Percentiles rank a stretch among this genome's conserved stretches.
These are phyloP conservation scores for Fusarium sp. DNA, from an alignment of 2,329 filamentous ascomycete species.

Conservation along the genomic window DNA sequence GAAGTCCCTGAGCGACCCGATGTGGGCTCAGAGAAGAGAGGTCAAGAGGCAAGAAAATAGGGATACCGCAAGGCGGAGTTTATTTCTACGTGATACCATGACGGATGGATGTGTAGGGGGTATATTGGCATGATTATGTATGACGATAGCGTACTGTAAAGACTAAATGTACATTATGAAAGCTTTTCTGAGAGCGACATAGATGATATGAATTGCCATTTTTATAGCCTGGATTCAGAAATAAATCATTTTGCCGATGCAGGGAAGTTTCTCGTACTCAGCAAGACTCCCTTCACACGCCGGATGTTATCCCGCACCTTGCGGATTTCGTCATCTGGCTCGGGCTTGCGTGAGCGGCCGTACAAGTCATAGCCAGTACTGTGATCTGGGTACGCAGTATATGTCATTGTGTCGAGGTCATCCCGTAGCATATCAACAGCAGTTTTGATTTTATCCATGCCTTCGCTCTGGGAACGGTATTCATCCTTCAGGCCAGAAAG, in stretches of 20 bases:
- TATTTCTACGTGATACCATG: slow-evolving; percentile 4
- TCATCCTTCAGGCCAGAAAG: slow-evolving; percentile 55
- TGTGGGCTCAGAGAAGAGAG: background rate
- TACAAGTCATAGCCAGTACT: slow-evolving; percentile 52
- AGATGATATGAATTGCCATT: background rate
- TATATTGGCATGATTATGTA: slow-evolving; percentile 18
- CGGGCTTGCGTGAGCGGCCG: slow-evolving; percentile 54
- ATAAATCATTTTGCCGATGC: slow-evolving; percentile 45
- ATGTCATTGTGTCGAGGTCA: slow-evolving; percentile 70
- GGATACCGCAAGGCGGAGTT: background rate
- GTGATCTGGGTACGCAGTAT: slow-evolving; percentile 51
- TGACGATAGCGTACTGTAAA: background rate
- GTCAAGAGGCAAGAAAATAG: background rate
- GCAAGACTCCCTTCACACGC: slow-evolving; percentile 78
- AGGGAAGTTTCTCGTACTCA: slow-evolving; percentile 80
- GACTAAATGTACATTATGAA: slow-evolving; percentile 2
- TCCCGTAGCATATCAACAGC: slow-evolving; percentile 67
- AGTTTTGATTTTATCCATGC: slow-evolving; percentile 60
- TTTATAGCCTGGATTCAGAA: background rate
- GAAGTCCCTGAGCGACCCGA: slow-evolving; percentile 32
- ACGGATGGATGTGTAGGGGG: slow-evolving; percentile 6
- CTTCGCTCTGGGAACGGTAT: slow-evolving; percentile 55
- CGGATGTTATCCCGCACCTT: slow-evolving; percentile 78
- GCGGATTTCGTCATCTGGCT: slow-evolving; percentile 75
- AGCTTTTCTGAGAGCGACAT: background rate